Percentiles rank a stretch among this genome's conserved stretches.
Evolutionary conservation across 805 yeast species (phyloP).

Genomic region (Yarrowia alimentaria): DNA sequence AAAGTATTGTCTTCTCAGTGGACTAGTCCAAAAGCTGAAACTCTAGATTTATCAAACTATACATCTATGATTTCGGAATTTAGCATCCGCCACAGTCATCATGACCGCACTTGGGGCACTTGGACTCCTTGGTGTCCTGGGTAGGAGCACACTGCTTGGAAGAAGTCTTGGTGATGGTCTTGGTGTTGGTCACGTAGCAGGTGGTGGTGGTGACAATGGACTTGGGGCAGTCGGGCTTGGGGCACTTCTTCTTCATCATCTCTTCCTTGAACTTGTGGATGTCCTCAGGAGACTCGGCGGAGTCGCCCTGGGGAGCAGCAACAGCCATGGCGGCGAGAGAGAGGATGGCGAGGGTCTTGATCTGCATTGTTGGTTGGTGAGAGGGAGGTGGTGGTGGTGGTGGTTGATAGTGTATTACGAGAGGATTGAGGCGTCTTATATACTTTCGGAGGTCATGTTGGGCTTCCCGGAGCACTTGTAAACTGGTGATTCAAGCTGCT

Average conservation of each 20-base stretch:
- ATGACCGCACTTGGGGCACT: conserved; percentile 22
- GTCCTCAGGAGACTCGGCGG: conserved; percentile 17
- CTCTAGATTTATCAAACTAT: no score
- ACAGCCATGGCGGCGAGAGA: conserved; percentile 24
- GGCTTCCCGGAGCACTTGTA: no score
- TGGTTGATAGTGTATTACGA: no score
- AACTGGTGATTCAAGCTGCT: no score
- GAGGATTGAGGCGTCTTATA: no score
- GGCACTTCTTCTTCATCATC: conserved; percentile 18
- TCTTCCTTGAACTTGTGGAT: conserved; percentile 20
- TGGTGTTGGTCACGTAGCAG: neutral
- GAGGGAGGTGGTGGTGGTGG: neutral
- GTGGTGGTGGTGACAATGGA: conserved; percentile 2
- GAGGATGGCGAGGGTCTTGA: conserved; percentile 24
- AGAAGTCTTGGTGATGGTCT: neutral
- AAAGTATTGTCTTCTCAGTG: no score
- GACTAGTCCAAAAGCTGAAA: neutral
- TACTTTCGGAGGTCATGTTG: no score
- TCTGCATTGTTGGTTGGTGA: conserved; percentile 23
- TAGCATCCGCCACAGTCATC: conserved; percentile 19
- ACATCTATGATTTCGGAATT: no score
- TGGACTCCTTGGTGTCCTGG: conserved; percentile 1
- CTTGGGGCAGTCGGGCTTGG: conserved; percentile 26
- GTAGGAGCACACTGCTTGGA: conserved; percentile 19
- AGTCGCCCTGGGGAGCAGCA: conserved; percentile 9